Conservation (phyloP, 139 green algal species). For the Tetradesmus obliquus region DNA sequence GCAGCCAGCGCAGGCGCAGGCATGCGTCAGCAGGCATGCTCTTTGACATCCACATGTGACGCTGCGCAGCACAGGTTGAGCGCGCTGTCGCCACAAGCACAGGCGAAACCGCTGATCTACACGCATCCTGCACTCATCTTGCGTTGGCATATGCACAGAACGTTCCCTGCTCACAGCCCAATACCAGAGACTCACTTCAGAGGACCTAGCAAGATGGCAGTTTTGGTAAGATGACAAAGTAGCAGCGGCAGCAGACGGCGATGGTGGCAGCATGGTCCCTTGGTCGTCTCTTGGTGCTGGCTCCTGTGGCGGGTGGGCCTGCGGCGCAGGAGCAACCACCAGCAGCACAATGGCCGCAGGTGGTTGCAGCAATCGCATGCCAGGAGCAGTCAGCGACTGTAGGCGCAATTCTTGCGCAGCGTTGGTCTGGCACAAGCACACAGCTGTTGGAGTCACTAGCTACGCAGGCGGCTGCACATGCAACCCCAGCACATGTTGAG, state of each 20-base stretch:
- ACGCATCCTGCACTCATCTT: background rate
- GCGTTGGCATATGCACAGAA: background rate
- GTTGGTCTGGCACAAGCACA: too few species aligned
- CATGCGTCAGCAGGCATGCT: background rate
- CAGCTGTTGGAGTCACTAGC: too few species aligned
- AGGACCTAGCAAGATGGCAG: background rate
- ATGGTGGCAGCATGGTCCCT: background rate
- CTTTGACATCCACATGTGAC: background rate
- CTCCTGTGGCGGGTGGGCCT: background rate
- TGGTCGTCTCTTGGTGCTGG: background rate
- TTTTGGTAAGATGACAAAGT: background rate
- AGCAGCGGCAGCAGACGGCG: background rate
- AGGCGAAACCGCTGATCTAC: background rate
- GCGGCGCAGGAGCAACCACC: conserved; percentile 21
- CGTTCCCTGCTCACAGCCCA: background rate
- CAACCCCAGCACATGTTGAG: too few species aligned
- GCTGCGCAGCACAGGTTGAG: background rate
- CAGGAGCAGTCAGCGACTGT: background rate
- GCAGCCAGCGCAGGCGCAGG: conserved; percentile 24
- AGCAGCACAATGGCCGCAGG: conserved; percentile 17
- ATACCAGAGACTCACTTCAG: background rate
- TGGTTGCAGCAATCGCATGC: conserved; percentile 29
- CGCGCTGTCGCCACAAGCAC: background rate
- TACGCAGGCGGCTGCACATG: too few species aligned
- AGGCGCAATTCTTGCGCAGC: background rate